Percentiles rank a stretch among this genome's conserved stretches.
These are phyloP conservation scores for Hypoxylon sp. DNA, from an alignment of 2,329 filamentous ascomycete genomes.

Conservation along the genomic window DNA sequence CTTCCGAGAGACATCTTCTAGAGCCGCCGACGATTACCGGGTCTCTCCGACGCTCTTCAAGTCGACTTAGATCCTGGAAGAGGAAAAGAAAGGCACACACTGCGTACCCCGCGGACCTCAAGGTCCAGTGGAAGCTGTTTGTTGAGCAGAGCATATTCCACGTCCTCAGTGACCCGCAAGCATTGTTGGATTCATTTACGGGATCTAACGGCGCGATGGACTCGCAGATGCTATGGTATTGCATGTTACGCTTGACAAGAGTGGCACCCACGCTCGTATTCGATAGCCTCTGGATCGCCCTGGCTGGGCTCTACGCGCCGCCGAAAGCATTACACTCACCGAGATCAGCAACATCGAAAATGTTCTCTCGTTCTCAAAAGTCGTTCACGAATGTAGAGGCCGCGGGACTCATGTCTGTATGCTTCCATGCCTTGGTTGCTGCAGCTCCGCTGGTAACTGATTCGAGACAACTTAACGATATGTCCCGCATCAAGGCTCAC, in stretches of 20 bases:
- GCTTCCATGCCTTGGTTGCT: constrained; percentile 68
- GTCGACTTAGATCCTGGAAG: constrained; percentile 45
- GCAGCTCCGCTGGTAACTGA: constrained; percentile 61
- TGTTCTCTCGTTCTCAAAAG: constrained; percentile 47
- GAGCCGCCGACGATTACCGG: constrained; percentile 50
- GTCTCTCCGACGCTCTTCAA: constrained; percentile 40
- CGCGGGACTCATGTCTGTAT: constrained; percentile 64
- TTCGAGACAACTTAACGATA: constrained; percentile 60
- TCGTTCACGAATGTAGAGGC: constrained; percentile 59
- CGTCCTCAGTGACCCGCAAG: constrained; percentile 65
- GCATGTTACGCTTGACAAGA: constrained; percentile 66
- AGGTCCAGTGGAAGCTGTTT: constrained; percentile 65
- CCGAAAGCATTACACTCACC: constrained; percentile 55
- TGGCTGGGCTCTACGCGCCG: constrained; percentile 65
- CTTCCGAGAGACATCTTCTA: constrained; percentile 58
- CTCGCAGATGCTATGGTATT: constrained; percentile 69
- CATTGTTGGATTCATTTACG: constrained; percentile 65
- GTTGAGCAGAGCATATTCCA: constrained; percentile 71
- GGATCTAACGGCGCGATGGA: constrained; percentile 61
- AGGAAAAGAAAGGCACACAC: constrained; percentile 44
- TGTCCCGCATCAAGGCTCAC: constrained; percentile 67
- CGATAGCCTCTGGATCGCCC: constrained; percentile 70
- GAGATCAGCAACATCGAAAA: constrained; percentile 49
- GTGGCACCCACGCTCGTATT: constrained; percentile 66
- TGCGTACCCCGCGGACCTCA: constrained; percentile 46